Base-by-base conservation (phyloP, 108 stramenopile genomes). In the Cyclotella atomus region DNA sequence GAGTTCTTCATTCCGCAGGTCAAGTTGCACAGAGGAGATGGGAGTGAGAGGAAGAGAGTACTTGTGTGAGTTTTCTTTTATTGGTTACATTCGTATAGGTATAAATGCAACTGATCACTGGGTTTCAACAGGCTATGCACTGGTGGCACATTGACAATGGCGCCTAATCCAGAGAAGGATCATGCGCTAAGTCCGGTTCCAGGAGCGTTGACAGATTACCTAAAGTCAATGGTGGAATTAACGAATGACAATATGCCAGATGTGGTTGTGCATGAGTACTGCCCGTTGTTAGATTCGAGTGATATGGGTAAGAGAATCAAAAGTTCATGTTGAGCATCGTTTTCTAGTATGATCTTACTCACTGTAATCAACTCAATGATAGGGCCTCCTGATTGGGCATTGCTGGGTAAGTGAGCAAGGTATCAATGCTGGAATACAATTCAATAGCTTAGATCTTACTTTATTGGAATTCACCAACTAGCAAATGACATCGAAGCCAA, bases 301-400 rank as follows among this genome's bases (percentile, higher is more conserved):
- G 95, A 95, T 78, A 82, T 98, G 76, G 92, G 38, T 41, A 12
- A 41, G 38, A 41, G 12, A 41, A 9, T 41, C 38, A 41, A 9
- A 41, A 41, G 38, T 12, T 12, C 12, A 41, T 41, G 6, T 12
- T 41, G 38, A 9, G 38, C 38, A 41, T 41, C 12, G 12, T 9
- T 41, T 41, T 6, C 38, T 41, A 41, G 12, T 12, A 41, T 9
- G n/a, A n/a, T n/a, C n/a, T n/a, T n/a, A n/a, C n/a, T n/a, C n/a
- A n/a, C n/a, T n/a, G n/a, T n/a, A n/a, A n/a, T n/a, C n/a, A 9
- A 6, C 12, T 41, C 38, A 41, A 6, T 41, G n/a, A n/a, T 41
- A 41, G 38, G 88, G 3, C 96, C 97, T 29, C 84, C 77, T 6
- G 94, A 99, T 79, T 99, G 99, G 99, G 85, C 74, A 30, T 38